Percentiles rank a stretch among this genome's conserved stretches.
These are phyloP conservation scores for Trypanosoma conorhini DNA, from an alignment of 208 protist genomes.

Conservation along the genomic window DNA sequence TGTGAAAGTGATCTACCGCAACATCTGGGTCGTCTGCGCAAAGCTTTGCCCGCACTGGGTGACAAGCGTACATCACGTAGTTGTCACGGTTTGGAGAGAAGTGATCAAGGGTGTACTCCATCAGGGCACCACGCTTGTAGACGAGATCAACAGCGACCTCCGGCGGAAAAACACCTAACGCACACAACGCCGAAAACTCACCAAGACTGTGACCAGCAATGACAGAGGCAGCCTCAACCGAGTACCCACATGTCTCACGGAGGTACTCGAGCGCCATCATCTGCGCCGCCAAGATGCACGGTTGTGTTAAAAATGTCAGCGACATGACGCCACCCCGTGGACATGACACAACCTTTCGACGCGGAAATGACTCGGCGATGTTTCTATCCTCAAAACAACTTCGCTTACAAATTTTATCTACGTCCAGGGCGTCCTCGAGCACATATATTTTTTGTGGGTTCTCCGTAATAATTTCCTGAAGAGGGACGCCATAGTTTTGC, in stretches of 20 bases:
- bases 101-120: constrained; percentile 66
- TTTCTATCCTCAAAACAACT: constrained; percentile 47
- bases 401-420: constrained; percentile 38
- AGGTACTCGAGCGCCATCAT: constrained; percentile 38
- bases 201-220: constrained; percentile 89
- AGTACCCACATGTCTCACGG: constrained; percentile 15
- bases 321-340: constrained; percentile 72
- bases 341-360: constrained; percentile 43
- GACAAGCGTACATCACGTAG: constrained; percentile 83
- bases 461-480: constrained; percentile 78
- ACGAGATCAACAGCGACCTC: constrained; percentile 73
- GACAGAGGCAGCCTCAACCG: constrained; percentile 29
- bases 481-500: constrained; percentile 64
- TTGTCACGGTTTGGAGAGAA: constrained; percentile 30
- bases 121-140: constrained; percentile 78
- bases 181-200: constrained; percentile 78
- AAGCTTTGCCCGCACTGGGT: constrained; percentile 65
- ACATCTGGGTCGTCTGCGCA: constrained; percentile 36
- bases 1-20: constrained; percentile 71
- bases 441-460: constrained; percentile 61
- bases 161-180: constrained; percentile 69
- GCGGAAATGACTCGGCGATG: constrained; percentile 46
- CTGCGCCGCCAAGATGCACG: constrained; percentile 77
- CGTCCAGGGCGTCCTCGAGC: constrained; percentile 47
- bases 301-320: constrained; percentile 81